Percentiles rank a stretch among this genome's conserved stretches.
Conservation (phyloP, 2,329 filamentous ascomycete genomes). For the Phoma sp. region DNA sequence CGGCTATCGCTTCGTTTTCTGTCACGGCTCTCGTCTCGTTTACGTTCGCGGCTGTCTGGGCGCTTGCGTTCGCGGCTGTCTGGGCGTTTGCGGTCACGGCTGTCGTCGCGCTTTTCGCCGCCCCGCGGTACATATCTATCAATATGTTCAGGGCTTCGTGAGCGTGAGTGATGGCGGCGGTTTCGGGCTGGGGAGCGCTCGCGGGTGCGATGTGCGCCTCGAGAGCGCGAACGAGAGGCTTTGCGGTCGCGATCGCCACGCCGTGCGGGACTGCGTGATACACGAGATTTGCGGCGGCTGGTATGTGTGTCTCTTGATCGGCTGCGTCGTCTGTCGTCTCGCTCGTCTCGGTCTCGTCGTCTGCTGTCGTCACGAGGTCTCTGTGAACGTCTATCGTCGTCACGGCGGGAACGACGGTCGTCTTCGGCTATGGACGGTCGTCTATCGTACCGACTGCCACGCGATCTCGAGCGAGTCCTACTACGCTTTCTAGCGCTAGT, state of each 20-base stretch:
- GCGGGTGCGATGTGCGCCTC: conserved; percentile 26
- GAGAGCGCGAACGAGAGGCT: conserved; percentile 35
- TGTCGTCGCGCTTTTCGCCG: conserved; percentile 27
- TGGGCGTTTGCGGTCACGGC: conserved; percentile 16
- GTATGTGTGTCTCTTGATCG: conserved; percentile 40
- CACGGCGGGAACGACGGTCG: conserved; percentile 33
- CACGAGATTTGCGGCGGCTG: conserved; percentile 39
- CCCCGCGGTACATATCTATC: conserved; percentile 48
- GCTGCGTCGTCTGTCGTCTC: conserved; percentile 38
- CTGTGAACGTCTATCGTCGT: conserved; percentile 39
- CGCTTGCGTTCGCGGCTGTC: conserved; percentile 2
- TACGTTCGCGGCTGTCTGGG: conserved; percentile 3
- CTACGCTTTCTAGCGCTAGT: conserved; percentile 36
- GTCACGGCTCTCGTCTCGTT: conserved; percentile 32
- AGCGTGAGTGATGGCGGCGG: conserved; percentile 23
- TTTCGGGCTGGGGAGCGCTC: conserved; percentile 28
- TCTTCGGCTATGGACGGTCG: conserved; percentile 33
- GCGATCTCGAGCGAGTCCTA: conserved; percentile 41
- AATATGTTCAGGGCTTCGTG: conserved; percentile 48
- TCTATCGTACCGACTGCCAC: conserved; percentile 41
- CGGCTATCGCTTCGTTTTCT: conserved; percentile 30
- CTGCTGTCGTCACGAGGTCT: conserved; percentile 34
- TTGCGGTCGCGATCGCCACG: conserved; percentile 21
- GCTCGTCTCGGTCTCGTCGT: conserved; percentile 23
- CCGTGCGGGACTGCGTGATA: conserved; percentile 35